These are phyloP conservation scores for Lepraria neglecta DNA, from an alignment of 495 filamentous ascomycete genomes.

Conservation along the genomic window DNA sequence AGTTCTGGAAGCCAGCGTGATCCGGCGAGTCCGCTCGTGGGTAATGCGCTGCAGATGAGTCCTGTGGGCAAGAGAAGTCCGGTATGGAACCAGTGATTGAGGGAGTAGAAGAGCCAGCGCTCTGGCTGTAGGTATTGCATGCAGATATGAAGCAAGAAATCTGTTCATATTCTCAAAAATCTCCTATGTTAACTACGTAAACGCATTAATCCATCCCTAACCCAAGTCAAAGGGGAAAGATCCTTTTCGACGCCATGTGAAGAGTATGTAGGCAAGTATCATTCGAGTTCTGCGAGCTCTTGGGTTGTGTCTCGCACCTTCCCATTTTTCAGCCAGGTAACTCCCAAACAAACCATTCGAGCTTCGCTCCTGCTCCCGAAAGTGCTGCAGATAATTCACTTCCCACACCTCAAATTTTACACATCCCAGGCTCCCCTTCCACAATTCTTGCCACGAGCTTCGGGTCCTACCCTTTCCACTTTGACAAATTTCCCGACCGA, in stretches of 20 bases:
- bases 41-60: conserved; percentile 18
- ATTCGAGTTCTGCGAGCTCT: neutral
- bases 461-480: neutral
- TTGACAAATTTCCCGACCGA: neutral
- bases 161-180: conserved; percentile 4
- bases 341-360: no score
- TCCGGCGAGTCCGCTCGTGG: conserved; percentile 26
- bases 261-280: neutral
- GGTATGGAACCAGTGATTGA: conserved; percentile 25
- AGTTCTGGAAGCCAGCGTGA: conserved; percentile 42
- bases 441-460: neutral
- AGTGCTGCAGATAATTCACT: neutral
- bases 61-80: conserved; percentile 29
- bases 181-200: neutral
- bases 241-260: neutral
- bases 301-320: no score
- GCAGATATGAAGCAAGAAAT: conserved; percentile 15
- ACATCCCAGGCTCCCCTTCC: neutral
- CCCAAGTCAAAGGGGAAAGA: neutral
- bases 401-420: neutral
- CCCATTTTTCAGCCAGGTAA: no score
- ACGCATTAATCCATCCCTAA: neutral
- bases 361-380: conserved; percentile 10
- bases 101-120: conserved; percentile 6
- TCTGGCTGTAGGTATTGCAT: conserved; percentile 10